phyloP scores from a whole-genome alignment of 208 protist genomes.

The Leishmania martiniquensis region DNA sequence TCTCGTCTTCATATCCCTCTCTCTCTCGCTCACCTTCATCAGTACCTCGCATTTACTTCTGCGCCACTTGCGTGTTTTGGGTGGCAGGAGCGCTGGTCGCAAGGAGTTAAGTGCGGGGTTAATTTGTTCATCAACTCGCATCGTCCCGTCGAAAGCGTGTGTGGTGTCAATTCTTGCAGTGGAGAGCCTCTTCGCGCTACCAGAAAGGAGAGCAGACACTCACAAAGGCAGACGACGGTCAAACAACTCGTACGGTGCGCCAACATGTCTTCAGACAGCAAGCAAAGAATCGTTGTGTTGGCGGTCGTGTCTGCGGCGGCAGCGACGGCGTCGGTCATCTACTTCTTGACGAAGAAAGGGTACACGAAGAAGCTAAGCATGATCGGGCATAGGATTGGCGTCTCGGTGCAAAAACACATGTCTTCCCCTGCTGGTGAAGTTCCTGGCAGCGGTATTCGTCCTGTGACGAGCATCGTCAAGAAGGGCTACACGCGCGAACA shows the following conservation, averaged over 20 bases:
- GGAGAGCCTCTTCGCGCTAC: background rate
- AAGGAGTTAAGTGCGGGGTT: no score
- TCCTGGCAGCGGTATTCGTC: slow-evolving; percentile 45
- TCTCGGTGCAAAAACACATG: slow-evolving; percentile 9
- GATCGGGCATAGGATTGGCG: slow-evolving; percentile 13
- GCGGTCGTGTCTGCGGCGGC: slow-evolving; percentile 28
- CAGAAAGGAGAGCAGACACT: background rate
- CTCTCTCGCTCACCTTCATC: background rate
- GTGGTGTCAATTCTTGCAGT: background rate
- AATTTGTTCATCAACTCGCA: background rate
- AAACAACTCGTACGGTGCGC: background rate
- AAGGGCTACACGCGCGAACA: slow-evolving; percentile 75
- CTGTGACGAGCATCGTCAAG: slow-evolving; percentile 43
- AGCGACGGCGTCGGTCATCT: slow-evolving; percentile 14
- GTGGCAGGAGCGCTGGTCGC: background rate
- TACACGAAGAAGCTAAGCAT: slow-evolving; percentile 31
- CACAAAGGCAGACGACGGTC: background rate
- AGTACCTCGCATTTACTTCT: background rate
- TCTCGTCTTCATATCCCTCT: slow-evolving; percentile 11
- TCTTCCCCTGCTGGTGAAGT: background rate
- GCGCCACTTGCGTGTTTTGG: background rate
- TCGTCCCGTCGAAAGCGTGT: no score
- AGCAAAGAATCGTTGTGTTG: slow-evolving; percentile 16
- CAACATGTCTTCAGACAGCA: slow-evolving; percentile 20
- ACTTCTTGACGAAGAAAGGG: slow-evolving; percentile 31